phyloP scores from a whole-genome alignment of 2,329 filamentous ascomycete species.

The Lecanosticta acicola region DNA sequence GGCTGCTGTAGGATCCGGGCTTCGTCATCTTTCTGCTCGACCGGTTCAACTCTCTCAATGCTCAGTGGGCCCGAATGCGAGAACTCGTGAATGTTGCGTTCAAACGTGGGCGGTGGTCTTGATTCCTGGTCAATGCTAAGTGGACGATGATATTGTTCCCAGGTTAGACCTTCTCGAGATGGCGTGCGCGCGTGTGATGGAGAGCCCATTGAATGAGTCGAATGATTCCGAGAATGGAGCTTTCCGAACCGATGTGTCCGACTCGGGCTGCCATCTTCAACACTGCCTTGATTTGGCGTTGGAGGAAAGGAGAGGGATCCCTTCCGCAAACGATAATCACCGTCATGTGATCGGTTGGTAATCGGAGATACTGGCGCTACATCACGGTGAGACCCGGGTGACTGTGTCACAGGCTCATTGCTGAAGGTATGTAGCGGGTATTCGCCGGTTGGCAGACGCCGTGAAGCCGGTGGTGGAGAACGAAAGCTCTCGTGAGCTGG shows the following conservation, averaged over 20 bases:
- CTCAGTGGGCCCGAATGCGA: slow-evolving; percentile 14
- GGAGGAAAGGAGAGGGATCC: not conserved
- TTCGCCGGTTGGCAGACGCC: no score
- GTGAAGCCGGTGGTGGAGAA: not conserved
- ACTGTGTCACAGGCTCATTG: no score
- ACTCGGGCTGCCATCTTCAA: not conserved
- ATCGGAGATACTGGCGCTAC: no score
- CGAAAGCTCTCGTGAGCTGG: not conserved
- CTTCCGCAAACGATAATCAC: not conserved
- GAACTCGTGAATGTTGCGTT: slow-evolving; percentile 14
- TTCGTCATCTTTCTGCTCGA: slow-evolving; percentile 1
- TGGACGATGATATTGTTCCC: slow-evolving; percentile 14
- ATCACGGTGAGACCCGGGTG: no score
- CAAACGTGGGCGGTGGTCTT: slow-evolving; percentile 1
- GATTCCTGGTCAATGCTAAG: slow-evolving; percentile 7
- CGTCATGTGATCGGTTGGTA: not conserved
- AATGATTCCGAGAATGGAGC: not conserved
- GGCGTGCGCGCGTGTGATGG: not conserved
- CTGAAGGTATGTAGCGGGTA: no score
- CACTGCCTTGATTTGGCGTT: not conserved
- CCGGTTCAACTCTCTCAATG: slow-evolving; percentile 14
- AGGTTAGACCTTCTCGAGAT: slow-evolving; percentile 7
- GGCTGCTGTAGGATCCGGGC: no score
- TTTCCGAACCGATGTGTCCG: not conserved
- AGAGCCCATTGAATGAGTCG: not conserved